phyloP scores from a whole-genome alignment of 108 stramenopile species.

The Cyclostephanos invisitatus region DNA sequence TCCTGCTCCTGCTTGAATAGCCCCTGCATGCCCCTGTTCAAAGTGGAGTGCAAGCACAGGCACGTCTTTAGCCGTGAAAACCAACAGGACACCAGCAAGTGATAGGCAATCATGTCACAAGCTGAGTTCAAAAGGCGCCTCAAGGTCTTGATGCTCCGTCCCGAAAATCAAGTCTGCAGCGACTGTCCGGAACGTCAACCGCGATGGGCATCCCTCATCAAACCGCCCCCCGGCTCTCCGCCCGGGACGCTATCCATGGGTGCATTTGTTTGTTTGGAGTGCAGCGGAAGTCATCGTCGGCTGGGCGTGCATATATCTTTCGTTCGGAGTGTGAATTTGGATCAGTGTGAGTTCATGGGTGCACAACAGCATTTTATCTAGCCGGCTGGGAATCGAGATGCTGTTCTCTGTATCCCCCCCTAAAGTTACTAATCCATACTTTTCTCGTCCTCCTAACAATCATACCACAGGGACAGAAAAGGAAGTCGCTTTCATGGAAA shows the following conservation, averaged over 20 bases:
- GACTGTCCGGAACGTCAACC: slow-evolving; percentile 96
- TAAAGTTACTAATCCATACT: neutral
- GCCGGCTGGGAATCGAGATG: neutral
- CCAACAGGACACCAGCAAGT: no score
- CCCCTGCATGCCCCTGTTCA: no score
- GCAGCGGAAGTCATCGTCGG: slow-evolving; percentile 96
- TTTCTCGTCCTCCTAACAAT: neutral
- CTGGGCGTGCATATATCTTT: slow-evolving; percentile 98
- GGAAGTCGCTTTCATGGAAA: slow-evolving; percentile 91
- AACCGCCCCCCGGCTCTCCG: slow-evolving; percentile 80
- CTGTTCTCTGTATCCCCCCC: neutral
- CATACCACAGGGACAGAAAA: slow-evolving; percentile 73
- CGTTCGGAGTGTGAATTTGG: slow-evolving; percentile 92
- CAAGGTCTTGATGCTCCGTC: slow-evolving; percentile 80
- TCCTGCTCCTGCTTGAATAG: no score
- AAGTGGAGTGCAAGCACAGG: no score
- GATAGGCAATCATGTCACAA: slow-evolving; percentile 41
- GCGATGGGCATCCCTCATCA: slow-evolving; percentile 94
- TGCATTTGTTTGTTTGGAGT: slow-evolving; percentile 98
- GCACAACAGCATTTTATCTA: neutral
- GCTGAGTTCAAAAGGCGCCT: slow-evolving; percentile 62
- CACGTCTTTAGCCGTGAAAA: no score
- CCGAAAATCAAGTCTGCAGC: slow-evolving; percentile 91
- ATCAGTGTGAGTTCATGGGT: slow-evolving; percentile 68
- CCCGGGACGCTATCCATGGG: slow-evolving; percentile 83